Evolutionary conservation across 305 asterid genomes (phyloP), one percentile per base, ranked within the genome.

Genomic region (Fraxinus baroniana): DNA sequence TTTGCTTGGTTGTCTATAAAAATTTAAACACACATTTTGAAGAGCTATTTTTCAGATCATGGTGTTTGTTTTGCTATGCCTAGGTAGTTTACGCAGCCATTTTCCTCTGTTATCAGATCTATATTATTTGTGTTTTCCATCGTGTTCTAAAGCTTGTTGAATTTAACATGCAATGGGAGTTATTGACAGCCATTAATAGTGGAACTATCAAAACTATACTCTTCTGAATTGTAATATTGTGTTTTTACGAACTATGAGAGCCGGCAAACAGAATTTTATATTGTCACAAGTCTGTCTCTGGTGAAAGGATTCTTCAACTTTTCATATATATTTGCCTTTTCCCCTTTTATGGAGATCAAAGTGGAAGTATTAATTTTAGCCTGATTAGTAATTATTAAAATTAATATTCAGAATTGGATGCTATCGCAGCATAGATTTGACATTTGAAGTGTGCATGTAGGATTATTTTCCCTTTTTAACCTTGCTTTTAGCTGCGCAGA

Each of bases 401-500:
- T 30, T 71, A 73, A 41, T 20, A 79, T 30, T 75, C 68, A 72
- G 55, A 32, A 5, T 44, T 73, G 52, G 37, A 35, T 18, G 68
- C 15, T 57, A 57, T 57, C 26, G 28, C 28, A 57, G 8, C 32
- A 6, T 82, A 46, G 72, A 7, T 52, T 57, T 13, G 77, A 74
- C 70, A 35, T 60, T 26, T 83, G 80, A 70, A 32, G 33, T 60
- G 52, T 2, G 71, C 70, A 79, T 4, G 2, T 20, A 32, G 74
- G 74, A 39, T 44, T 33, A 41, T 33, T 74, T 39, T 41, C 10
- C 0, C 12, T 35, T 13, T 81, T 74, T 33, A 24, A 62, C 24
- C 77, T 74, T 62, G 20, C 57, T 70, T 60, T 74, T 73, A 79
- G 80, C 72, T 79, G 57, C 3, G 46, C 24, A 70, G 73, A 30